Evolutionary conservation across 495 filamentous ascomycete genomes (phyloP), one percentile per base, ranked within the genome.

Genomic region (Trichoderma virens): DNA sequence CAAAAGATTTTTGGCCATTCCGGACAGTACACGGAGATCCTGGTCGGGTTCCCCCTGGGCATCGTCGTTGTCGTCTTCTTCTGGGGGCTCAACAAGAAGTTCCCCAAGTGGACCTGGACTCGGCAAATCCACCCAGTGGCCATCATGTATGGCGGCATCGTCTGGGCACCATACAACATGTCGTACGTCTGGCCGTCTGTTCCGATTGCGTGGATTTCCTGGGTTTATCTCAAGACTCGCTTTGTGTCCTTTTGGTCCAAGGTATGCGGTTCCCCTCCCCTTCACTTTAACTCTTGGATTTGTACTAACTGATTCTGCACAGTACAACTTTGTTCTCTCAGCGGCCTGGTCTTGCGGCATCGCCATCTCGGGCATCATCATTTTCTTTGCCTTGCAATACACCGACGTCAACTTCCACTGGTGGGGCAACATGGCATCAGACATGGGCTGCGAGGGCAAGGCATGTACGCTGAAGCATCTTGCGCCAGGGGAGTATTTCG

Each of bases 281-380:
- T 7, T 8, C 31, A 35, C 23, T 2, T 30, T 27, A 34, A 39
- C 34, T n/a, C 2, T 5, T 28, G 5, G n/a, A n/a, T 7, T 5
- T 0, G 16, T 39, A 62, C 39, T 45, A n/a, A 61, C 34, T 35
- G 18, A n/a, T 28, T 18, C 39, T 32, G 9, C 13, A 1, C 51
- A 59, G 71, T 74, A 74, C 64, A 71, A 73, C 68, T 78, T 73
- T 56, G 71, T 77, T 1, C 65, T 77, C 2, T 74, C 72, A n/a
- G 74, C 76, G 0, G 71, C 70, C 5, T 70, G 74, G 31, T 69
- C 66, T 25, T 65, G 66, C 39, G 76, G 74, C 63, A 74, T 78
- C 14, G 71, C 74, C 31, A 63, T 78, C 31, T 63, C 75, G 1
- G 72, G 62, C 45, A 67, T 76, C 47, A 67, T 78, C 67, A 75